Evolutionary conservation across 1,284 basidiomycete genomes (phyloP).

Genomic region (Moesziomyces parantarcticus): DNA sequence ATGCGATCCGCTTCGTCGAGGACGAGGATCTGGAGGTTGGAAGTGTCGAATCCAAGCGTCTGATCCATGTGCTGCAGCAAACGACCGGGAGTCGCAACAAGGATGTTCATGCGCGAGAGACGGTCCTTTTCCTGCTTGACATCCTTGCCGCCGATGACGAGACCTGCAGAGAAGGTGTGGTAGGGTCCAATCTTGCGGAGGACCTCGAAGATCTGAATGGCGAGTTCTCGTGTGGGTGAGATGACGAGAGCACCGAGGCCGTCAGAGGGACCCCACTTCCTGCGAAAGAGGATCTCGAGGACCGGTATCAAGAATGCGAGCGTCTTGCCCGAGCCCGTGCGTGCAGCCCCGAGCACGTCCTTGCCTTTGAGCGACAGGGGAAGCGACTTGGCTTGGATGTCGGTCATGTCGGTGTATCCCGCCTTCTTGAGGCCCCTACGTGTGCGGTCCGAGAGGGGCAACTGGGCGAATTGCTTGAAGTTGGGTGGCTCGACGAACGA

Average conservation of each 20-base stretch:
- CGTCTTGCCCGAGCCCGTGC: conserved; percentile 85
- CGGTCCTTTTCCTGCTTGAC: conserved; percentile 86
- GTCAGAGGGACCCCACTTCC: conserved; percentile 82
- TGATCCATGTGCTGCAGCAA: conserved; percentile 98
- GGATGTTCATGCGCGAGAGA: conserved; percentile 91
- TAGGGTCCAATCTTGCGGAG: conserved; percentile 88
- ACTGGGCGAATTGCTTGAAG: conserved; percentile 48
- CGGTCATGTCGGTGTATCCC: conserved; percentile 63
- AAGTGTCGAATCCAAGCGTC: conserved; percentile 91
- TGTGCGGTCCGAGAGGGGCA: conserved; percentile 61
- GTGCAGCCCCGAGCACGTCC: conserved; percentile 77
- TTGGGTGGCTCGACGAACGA: conserved; percentile 32
- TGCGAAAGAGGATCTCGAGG: conserved; percentile 79
- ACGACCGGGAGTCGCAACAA: conserved; percentile 94
- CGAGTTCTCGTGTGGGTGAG: conserved; percentile 93
- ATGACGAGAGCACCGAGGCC: conserved; percentile 92
- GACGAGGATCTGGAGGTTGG: conserved; percentile 91
- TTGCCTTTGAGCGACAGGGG: conserved; percentile 57
- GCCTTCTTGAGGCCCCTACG: conserved; percentile 60
- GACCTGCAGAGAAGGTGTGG: conserved; percentile 91
- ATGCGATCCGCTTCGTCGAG: conserved; percentile 97
- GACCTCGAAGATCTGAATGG: conserved; percentile 97
- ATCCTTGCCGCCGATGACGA: conserved; percentile 96
- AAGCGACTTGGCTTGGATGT: conserved; percentile 61
- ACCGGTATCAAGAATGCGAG: conserved; percentile 83